Evolutionary conservation across 176 grass and related monocot species (phyloP).

Genomic region (Oryza longistaminata): DNA sequence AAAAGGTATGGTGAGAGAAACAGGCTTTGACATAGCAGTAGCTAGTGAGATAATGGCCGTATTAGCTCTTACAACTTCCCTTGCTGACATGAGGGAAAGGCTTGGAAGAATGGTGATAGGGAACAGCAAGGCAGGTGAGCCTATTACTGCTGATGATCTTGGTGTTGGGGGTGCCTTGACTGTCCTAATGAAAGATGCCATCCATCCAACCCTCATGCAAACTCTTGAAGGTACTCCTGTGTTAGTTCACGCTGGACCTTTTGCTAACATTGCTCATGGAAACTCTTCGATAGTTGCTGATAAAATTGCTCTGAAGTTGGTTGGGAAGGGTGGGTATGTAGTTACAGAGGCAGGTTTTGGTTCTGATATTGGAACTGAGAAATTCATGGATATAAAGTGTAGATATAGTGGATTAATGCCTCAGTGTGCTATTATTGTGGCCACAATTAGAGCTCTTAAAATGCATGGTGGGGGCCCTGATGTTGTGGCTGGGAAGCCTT

Average conservation of each 20-base stretch:
- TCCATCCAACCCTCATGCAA: conserved; percentile 97
- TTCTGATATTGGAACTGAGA: conserved; percentile 97
- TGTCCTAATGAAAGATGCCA: conserved; percentile 99
- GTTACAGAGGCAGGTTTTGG: conserved; percentile 99
- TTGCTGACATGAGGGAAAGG: conserved; percentile 96
- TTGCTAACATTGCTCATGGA: conserved; percentile 99
- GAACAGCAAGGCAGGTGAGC: conserved; percentile 88
- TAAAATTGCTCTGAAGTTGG: conserved; percentile 96
- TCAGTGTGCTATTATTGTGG: conserved; percentile 93
- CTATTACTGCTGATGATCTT: conserved; percentile 91
- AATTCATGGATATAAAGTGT: conserved; percentile 99
- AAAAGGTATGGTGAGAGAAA: conserved; percentile 96
- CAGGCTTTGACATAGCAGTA: conserved; percentile 96
- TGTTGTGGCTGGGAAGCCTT: conserved; percentile 86
- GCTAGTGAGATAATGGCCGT: conserved; percentile 99
- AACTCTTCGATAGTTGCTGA: conserved; percentile 98
- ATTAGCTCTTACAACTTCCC: conserved; percentile 91
- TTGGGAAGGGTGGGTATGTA: conserved; percentile 91
- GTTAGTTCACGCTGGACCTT: conserved; percentile 94
- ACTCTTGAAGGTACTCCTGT: conserved; percentile 96
- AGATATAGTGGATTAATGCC: conserved; percentile 92
- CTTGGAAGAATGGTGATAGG: conserved; percentile 97
- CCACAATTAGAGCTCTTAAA: conserved; percentile 95
- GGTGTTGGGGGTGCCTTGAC: conserved; percentile 91
- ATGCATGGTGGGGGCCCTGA: conserved; percentile 96